Evolutionary conservation across 1,284 basidiomycete genomes (phyloP), one percentile per base, ranked within the genome.

Genomic region (Trametes hirsuta): DNA sequence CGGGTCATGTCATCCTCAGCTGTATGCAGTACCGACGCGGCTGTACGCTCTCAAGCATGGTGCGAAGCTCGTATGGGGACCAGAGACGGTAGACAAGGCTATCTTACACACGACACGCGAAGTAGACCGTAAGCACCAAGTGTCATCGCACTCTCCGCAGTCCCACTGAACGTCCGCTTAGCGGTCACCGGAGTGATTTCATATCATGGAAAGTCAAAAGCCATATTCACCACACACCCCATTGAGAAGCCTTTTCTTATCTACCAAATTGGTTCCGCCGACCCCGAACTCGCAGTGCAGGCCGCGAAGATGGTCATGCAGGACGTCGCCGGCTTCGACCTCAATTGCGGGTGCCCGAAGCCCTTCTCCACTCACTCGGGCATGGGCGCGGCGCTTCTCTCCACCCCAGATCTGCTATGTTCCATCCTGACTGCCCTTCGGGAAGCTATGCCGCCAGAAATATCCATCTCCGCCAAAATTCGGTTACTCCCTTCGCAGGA

Each of bases 31-130:
- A 35, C 92, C 91, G 0, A 93, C 90, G 5, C 87, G 95, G 41
- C 75, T 97, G 15, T 90, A 95, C 65, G 88, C 94, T 8, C 81
- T 99, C 45, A 95, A 97, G 68, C 91, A 98, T 71, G 97, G 97
- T 2, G 97, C 97, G 2, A 88, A 90, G 14, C 82, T 99, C 4
- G 97, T 99, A 0, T 99, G 97, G 97, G 90, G 93, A 10, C 97
- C 97, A 0, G 97, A 99, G 73, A 91, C 95, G 47, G 91, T 99
- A 6, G 97, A 99, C 77, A 94, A 93, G 75, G 97, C 97, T 12
- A 95, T 99, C 59, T 81, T 99, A 47, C 93, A 96, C 57, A 79
- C 92, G 0, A 84, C 88, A 65, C 83, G 97, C 55, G 84, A 81
- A 22, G 94, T 98, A 12, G 88, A 98, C 80, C 86, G 95, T 93